A percentile compares a stretch with the other conserved stretches of the same genome.
These are phyloP conservation scores for Schoenoplectus tabernaemontani DNA, from an alignment of 202 grass and related monocot genomes.

Conservation along the genomic window DNA sequence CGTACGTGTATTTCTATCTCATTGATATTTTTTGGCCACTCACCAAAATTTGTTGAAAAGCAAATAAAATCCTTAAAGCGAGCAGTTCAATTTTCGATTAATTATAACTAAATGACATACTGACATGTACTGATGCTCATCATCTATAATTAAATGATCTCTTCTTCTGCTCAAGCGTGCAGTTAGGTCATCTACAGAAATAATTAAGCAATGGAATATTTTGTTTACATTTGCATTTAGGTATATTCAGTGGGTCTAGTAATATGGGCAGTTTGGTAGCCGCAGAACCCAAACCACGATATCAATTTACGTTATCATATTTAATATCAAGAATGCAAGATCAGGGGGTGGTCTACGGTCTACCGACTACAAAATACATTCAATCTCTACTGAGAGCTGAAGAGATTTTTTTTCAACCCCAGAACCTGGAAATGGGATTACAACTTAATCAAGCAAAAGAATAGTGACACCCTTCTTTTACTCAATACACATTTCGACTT, in stretches of 20 bases:
- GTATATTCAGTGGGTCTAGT: neutral
- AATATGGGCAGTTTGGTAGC: neutral
- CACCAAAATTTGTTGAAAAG: neutral
- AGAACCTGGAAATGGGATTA: neutral
- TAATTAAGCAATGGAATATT: neutral
- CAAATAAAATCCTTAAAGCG: slow-evolving; percentile 9
- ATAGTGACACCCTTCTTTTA: neutral
- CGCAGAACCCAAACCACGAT: neutral
- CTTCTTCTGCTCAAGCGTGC: neutral
- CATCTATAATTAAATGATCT: neutral
- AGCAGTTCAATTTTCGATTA: neutral
- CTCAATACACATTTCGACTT: neutral
- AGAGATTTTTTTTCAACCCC: neutral
- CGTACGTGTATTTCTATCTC: neutral
- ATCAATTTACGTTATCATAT: neutral
- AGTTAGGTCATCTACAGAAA: neutral
- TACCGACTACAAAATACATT: neutral
- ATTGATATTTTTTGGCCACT: neutral
- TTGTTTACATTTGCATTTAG: neutral
- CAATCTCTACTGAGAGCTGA: neutral
- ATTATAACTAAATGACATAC: neutral
- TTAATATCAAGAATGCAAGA: neutral
- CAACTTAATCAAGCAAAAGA: neutral
- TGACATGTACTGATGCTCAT: neutral
- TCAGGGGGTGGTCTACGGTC: neutral